phyloP scores from a whole-genome alignment of 2,329 filamentous ascomycete genomes.

The Pseudogymnoascus sp. region DNA sequence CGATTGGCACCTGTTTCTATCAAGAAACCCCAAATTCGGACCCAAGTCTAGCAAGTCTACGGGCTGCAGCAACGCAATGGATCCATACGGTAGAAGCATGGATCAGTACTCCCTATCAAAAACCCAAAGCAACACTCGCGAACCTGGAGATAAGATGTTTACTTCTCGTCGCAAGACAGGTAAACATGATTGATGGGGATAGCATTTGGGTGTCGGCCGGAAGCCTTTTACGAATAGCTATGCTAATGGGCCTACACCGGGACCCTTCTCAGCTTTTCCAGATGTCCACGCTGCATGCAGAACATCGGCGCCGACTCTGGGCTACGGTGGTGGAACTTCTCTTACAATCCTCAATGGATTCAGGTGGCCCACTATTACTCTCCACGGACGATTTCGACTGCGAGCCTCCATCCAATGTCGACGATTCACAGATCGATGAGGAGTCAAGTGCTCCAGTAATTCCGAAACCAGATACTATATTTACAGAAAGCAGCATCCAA shows the following conservation, averaged over 20 bases:
- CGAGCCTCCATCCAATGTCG: conserved; percentile 38
- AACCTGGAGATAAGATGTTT: conserved; percentile 46
- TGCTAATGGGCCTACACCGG: conserved; percentile 50
- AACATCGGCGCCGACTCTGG: conserved; percentile 50
- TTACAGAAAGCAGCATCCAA: conserved; percentile 43
- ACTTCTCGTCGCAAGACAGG: conserved; percentile 42
- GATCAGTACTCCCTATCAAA: conserved; percentile 40
- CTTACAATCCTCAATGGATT: conserved; percentile 42
- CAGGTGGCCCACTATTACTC: conserved; percentile 43
- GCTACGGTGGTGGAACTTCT: conserved; percentile 46
- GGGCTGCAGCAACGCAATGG: conserved; percentile 40
- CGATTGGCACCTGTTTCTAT: conserved; percentile 6
- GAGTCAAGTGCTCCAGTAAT: conserved; percentile 18
- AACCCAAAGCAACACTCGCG: conserved; percentile 39
- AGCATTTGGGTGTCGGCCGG: conserved; percentile 44
- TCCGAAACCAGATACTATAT: conserved; percentile 22
- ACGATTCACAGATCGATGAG: conserved; percentile 43
- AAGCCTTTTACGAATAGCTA: conserved; percentile 41
- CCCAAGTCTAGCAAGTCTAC: conserved; percentile 24
- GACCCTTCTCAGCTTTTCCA: conserved; percentile 43
- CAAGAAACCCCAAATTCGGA: conserved; percentile 5
- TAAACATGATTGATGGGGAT: conserved; percentile 40
- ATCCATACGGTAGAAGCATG: conserved; percentile 46
- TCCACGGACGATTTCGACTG: conserved; percentile 41
- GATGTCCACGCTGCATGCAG: conserved; percentile 40